Evolutionary conservation across 1,284 basidiomycete species (phyloP), one percentile per base, ranked within the genome.

Genomic region (Tylopilus sp.): DNA sequence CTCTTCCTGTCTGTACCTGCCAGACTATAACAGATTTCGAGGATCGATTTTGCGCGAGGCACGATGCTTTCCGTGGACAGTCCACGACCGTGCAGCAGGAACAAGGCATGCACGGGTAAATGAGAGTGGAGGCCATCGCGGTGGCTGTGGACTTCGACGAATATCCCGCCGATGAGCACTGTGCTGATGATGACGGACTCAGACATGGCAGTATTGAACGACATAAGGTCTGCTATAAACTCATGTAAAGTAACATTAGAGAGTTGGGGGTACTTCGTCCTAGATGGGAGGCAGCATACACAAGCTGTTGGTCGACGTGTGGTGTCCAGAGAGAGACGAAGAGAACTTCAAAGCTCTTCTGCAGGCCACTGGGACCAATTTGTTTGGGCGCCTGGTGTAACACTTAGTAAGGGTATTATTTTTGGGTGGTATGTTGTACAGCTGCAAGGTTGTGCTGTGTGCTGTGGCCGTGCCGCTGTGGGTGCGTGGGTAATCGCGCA

Each of bases 71-170:
- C 53, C 10, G 69, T 55, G 18, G 65, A 67, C 3, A 43, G 37
- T 0, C 50, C 58, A 37, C 84, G 74, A 1, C 86, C 84, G 57
- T 88, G 86, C 3, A 88, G 69, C 21, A 84, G 61, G 62, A 87
- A 84, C 41, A 84, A 58, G 15, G 75, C 73, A 15, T 74, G 70
- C 16, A 80, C 65, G 0, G 75, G 72, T 2, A 63, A 52, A 6
- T 52, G 49, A 5, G 63, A 49, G 13, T 53, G 48, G 26, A 52
- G 50, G 19, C 56, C 52, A 26, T 55, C 53, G 3, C 61, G 55
- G 36, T 69, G 63, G 7, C 65, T 64, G 61, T 73, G 74, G 33
- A 79, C 67, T 46, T 74, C 60, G 23, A 75, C 63, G 15, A 59
- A 53, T n/a, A 82, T 61, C 4, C 79, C 79, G 4, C 72, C 77